These are phyloP conservation scores for Hemileccinum rubropunctum DNA, from an alignment of 768 basidiomycete genomes.

Conservation along the genomic window DNA sequence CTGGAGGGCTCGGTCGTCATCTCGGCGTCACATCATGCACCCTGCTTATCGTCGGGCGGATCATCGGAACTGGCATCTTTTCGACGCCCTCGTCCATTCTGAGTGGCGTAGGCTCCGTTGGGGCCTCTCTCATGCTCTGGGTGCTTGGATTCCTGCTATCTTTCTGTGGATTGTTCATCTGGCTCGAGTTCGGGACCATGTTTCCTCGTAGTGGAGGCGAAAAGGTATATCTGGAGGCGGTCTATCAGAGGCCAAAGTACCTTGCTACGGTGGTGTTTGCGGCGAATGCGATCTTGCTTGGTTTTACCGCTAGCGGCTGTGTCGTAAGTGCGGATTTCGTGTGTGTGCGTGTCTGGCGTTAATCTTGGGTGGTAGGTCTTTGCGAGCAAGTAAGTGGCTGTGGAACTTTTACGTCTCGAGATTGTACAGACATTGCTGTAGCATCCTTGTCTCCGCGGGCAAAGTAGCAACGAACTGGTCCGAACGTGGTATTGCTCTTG, in stretches of 20 bases:
- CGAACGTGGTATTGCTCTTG: slow-evolving; percentile 57
- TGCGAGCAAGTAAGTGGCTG: slow-evolving; percentile 32
- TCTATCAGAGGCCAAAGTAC: slow-evolving; percentile 46
- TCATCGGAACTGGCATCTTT: slow-evolving; percentile 67
- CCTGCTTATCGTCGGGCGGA: slow-evolving; percentile 53
- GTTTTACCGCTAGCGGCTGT: slow-evolving; percentile 44
- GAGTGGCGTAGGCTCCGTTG: slow-evolving; percentile 52
- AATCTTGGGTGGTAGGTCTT: slow-evolving; percentile 25
- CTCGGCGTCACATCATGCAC: slow-evolving; percentile 57
- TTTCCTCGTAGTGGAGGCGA: slow-evolving; percentile 61
- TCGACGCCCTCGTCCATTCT: slow-evolving; percentile 61
- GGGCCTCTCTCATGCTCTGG: slow-evolving; percentile 63
- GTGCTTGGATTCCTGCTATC: slow-evolving; percentile 58
- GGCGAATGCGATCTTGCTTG: slow-evolving; percentile 43
- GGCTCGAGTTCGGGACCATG: slow-evolving; percentile 65
- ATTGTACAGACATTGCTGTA: slow-evolving; percentile 11
- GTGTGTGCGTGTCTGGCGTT: neutral
- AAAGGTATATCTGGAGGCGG: slow-evolving; percentile 59
- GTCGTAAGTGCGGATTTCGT: slow-evolving; percentile 37
- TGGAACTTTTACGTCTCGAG: accelerated
- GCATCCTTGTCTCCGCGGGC: slow-evolving; percentile 49
- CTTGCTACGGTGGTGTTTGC: slow-evolving; percentile 50
- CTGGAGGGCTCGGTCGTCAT: slow-evolving; percentile 58
- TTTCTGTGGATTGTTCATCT: slow-evolving; percentile 58
- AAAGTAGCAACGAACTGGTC: slow-evolving; percentile 42